These are phyloP conservation scores for Arthrobotrys megalospora DNA, from an alignment of 2,329 filamentous ascomycete species.

Conservation along the genomic window DNA sequence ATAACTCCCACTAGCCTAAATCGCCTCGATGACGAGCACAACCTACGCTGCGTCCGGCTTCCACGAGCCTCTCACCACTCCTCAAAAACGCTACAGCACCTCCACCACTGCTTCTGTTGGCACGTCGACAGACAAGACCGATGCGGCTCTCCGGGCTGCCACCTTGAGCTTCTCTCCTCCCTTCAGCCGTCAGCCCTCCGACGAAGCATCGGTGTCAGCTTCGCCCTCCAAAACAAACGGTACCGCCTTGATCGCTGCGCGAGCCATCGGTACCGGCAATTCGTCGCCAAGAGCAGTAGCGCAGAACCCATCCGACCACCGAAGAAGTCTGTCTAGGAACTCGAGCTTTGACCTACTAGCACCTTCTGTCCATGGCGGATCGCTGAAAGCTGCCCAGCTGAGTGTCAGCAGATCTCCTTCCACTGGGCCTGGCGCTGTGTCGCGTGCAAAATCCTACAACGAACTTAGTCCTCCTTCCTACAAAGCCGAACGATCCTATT, in stretches of 20 bases:
- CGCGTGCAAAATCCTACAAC: slow-evolving; percentile 45
- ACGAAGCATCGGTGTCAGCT: slow-evolving; percentile 34
- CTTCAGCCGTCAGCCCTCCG: slow-evolving; percentile 37
- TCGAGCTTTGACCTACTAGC: slow-evolving; percentile 53
- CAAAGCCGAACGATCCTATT: slow-evolving; percentile 28
- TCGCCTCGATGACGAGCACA: slow-evolving; percentile 47
- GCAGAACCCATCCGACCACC: slow-evolving; percentile 34
- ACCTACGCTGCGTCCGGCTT: slow-evolving; percentile 45
- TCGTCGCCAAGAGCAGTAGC: slow-evolving; percentile 41
- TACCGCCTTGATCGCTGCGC: slow-evolving; percentile 57
- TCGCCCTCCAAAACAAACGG: slow-evolving; percentile 52
- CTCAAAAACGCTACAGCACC: slow-evolving; percentile 51
- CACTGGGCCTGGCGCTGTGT: slow-evolving; percentile 33
- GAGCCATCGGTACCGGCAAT: slow-evolving; percentile 54
- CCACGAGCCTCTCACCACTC: slow-evolving; percentile 47
- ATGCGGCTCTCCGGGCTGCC: slow-evolving; percentile 54
- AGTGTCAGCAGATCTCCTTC: slow-evolving; percentile 52
- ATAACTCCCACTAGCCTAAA: neutral
- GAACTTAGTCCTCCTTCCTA: slow-evolving; percentile 24
- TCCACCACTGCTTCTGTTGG: neutral
- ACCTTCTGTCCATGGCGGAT: slow-evolving; percentile 39
- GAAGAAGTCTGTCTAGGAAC: slow-evolving; percentile 46
- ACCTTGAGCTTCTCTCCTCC: slow-evolving; percentile 58
- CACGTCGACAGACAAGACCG: slow-evolving; percentile 36
- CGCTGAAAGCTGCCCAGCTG: slow-evolving; percentile 49